Evolutionary conservation across 192 early-diverging fungal species (phyloP).

Genomic region (Oehlia diaphana): DNA sequence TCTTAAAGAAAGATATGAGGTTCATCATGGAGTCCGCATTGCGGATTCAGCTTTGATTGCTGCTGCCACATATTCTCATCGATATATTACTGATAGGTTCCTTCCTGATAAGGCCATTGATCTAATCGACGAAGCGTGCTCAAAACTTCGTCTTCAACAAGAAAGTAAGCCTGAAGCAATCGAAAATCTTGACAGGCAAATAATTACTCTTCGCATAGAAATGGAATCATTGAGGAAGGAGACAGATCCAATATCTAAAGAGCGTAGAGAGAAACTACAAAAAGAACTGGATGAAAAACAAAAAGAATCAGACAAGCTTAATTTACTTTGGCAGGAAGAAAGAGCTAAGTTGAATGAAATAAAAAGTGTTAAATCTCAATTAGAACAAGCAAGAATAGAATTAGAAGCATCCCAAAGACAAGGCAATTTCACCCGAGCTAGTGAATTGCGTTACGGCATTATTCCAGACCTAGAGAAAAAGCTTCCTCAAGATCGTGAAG

Average conservation of each 20-base stretch:
- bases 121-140: slow-evolving; percentile 79
- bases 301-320: slow-evolving; percentile 57
- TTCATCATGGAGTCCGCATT: slow-evolving; percentile 77
- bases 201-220: slow-evolving; percentile 79
- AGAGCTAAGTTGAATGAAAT: slow-evolving; percentile 65
- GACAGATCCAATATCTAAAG: slow-evolving; percentile 65
- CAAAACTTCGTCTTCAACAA: slow-evolving; percentile 73
- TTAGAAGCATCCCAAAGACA: slow-evolving; percentile 70
- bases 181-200: slow-evolving; percentile 70
- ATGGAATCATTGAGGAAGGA: slow-evolving; percentile 80
- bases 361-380: slow-evolving; percentile 64
- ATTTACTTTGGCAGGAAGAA: slow-evolving; percentile 66
- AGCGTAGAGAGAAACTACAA: slow-evolving; percentile 63
- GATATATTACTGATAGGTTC: slow-evolving; percentile 72
- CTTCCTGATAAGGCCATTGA: slow-evolving; percentile 85
- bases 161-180: slow-evolving; percentile 78
- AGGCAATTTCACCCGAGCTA: slow-evolving; percentile 72
- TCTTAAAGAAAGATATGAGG: slow-evolving; percentile 76
- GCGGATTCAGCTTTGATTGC: slow-evolving; percentile 70
- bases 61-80: slow-evolving; percentile 70
- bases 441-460: slow-evolving; percentile 76
- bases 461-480: slow-evolving; percentile 73
- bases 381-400: slow-evolving; percentile 75
- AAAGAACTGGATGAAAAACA: slow-evolving; percentile 59
- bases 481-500: slow-evolving; percentile 42